Conservation (phyloP, 345 rosid species). For the Acer saccharum region DNA sequence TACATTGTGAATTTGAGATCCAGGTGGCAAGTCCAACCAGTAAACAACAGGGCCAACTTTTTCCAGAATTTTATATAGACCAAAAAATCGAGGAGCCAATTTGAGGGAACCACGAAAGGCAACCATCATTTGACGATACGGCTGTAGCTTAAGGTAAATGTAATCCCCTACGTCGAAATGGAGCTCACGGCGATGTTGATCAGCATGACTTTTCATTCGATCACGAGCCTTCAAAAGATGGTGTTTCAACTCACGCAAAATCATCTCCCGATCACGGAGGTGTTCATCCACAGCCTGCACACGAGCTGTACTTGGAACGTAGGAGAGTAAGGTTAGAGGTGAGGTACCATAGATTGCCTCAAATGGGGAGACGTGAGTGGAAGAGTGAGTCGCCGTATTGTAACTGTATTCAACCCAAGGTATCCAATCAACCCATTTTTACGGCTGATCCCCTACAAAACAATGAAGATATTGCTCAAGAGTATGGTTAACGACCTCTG, state of each 20-base stretch:
- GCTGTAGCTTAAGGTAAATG: neutral
- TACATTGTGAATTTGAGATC: neutral
- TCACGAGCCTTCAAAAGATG: neutral
- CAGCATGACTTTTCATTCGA: neutral
- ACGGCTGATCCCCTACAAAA: neutral
- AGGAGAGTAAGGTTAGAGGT: neutral
- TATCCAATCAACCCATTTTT: neutral
- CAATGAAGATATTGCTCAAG: neutral
- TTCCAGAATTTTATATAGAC: neutral
- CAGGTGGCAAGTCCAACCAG: neutral
- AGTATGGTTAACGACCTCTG: neutral
- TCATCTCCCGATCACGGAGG: neutral
- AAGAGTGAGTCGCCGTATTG: rapidly evolving
- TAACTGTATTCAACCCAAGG: neutral
- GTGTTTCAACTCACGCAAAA: too few relatives aligned
- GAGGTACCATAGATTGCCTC: neutral
- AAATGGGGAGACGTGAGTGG: neutral
- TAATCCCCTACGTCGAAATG: neutral
- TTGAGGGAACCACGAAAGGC: neutral
- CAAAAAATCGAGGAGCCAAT: neutral
- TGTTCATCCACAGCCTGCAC: neutral
- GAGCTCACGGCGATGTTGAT: neutral
- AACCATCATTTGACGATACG: neutral
- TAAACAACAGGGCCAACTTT: neutral
- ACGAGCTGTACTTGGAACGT: neutral